Evolutionary conservation across 441 rosid genomes (phyloP), one percentile per base, ranked within the genome.

Genomic region (Gossypium davidsonii): DNA sequence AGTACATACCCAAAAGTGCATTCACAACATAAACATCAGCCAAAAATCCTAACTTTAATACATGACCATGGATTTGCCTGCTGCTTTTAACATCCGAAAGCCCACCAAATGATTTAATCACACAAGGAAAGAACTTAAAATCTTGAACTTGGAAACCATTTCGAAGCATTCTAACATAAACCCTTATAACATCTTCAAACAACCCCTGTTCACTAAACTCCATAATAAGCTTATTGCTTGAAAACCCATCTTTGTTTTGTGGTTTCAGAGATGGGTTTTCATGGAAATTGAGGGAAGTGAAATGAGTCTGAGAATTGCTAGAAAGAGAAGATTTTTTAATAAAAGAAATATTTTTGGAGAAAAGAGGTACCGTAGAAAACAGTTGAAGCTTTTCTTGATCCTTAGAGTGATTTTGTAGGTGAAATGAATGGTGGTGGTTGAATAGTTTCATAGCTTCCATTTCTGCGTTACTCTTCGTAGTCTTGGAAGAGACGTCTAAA

Each of bases 51-150:
- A 76, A 72, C 74, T 83, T 83, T 21, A 81, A 53, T 26, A 76
- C 75, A 10, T 81, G 85, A 46, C 84, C 86, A 44, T 80, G 86
- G 59, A 83, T 81, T 77, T 78, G 76, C 76, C 75, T 74, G 55
- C 70, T 76, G 52, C 44, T 76, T 51, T 42, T 67, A 15, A 44
- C 48, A 23, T 80, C 78, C 25, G 53, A 70, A 58, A 80, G 61
- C 26, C 76, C 83, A 56, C 78, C 83, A 37, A 82, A 72, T n/a
- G 84, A 85, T 66, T 85, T 83, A 64, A 83, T 78, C 72, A 82
- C 73, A 75, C 79, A 58, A 10, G 87, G 84, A 74, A 85, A 82
- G 42, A 76, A 80, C 23, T 73, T 70, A 70, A 76, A 81, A 46
- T 71, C 72, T 49, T 64, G 74, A 15, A 75, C 73, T 18, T 77